phyloP scores from a whole-genome alignment of 2,329 filamentous ascomycete genomes.

The Fusarium pseudonygamai region DNA sequence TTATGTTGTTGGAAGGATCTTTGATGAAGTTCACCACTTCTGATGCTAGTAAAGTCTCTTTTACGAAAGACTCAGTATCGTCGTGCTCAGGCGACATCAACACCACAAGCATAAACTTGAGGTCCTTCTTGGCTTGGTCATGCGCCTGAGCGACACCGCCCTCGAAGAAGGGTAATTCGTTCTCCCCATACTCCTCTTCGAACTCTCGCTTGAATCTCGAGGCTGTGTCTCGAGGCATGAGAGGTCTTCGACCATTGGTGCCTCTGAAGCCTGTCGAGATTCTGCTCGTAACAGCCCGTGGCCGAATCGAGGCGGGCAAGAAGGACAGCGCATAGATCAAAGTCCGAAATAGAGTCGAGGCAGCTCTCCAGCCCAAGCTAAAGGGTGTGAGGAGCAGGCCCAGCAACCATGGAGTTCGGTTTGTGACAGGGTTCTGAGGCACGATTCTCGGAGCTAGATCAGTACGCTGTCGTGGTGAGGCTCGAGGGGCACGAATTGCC shows the following conservation, averaged over 20 bases:
- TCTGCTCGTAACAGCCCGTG: constrained; percentile 64
- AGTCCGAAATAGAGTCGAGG: constrained; percentile 75
- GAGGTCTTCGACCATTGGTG: constrained; percentile 75
- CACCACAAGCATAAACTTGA: constrained; percentile 91
- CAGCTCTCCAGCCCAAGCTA: constrained; percentile 76
- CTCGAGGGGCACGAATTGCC: constrained; percentile 31
- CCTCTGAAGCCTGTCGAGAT: constrained; percentile 63
- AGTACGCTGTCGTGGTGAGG: constrained; percentile 49
- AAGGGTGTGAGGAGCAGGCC: constrained; percentile 84
- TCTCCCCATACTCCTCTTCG: constrained; percentile 87
- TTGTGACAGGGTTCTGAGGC: constrained; percentile 75
- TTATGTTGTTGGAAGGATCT: constrained; percentile 78
- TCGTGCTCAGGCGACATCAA: constrained; percentile 94
- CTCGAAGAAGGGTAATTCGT: constrained; percentile 80
- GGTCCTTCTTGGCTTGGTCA: constrained; percentile 87
- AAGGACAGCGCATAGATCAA: constrained; percentile 84
- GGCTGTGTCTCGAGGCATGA: constrained; percentile 88
- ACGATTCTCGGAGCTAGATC: constrained; percentile 86
- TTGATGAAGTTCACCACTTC: constrained; percentile 80
- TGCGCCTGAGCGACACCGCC: constrained; percentile 92
- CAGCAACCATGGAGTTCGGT: constrained; percentile 78
- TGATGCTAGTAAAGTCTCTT: constrained; percentile 80
- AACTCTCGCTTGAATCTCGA: constrained; percentile 91
- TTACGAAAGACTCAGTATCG: constrained; percentile 83
- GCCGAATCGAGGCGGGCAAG: constrained; percentile 72